Evolutionary conservation across 257 asterid species (phyloP), one percentile per base, ranked within the genome.

Genomic region (Striga asiatica): DNA sequence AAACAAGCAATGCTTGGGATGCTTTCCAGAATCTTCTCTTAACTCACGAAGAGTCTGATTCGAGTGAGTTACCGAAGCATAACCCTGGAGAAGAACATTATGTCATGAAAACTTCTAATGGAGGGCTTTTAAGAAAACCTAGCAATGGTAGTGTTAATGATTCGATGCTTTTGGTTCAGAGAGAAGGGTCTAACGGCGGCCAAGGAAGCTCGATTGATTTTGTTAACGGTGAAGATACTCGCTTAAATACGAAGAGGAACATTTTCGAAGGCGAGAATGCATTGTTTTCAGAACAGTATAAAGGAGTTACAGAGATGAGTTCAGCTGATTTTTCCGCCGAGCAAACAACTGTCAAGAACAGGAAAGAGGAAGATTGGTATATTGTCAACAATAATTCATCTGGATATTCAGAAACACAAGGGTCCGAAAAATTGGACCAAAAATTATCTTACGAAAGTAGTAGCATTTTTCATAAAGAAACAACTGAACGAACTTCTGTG

Each of bases 1-100:
- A 77, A 35, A 61, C 67, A 34, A 54, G 34, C 50, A 69, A 56
- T 45, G 65, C 76, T 39, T 87, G 96, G 94, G 81, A 65, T 62
- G 85, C 92, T 56, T 81, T 87, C 50, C 89, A 87, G 71, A 78
- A 71, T 61, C 78, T 83, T 72, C 81, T 86, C 41, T 57, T 81
- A 76, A 81, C 74, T 61, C 74, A 66, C 1, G 85, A 79, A 27
- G 87, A 81, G 60, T 49, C 86, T 4, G 25, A 17, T 52, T 31
- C 73, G 22, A 45, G 48, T 32, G 75, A 60, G 39, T 43, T 28
- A 19, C 55, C 52, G n/a, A 60, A 75, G 49, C 65, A 58, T 37
- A 68, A 16, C 5, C 31, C 57, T 54, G 66, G 35, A 75, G 85
- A 70, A 14, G 80, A 76, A 47, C 78, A 70, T 16, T 61, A 58